Base-by-base conservation (phyloP, 108 stramenopile species). In the Ochromonas danica region DNA sequence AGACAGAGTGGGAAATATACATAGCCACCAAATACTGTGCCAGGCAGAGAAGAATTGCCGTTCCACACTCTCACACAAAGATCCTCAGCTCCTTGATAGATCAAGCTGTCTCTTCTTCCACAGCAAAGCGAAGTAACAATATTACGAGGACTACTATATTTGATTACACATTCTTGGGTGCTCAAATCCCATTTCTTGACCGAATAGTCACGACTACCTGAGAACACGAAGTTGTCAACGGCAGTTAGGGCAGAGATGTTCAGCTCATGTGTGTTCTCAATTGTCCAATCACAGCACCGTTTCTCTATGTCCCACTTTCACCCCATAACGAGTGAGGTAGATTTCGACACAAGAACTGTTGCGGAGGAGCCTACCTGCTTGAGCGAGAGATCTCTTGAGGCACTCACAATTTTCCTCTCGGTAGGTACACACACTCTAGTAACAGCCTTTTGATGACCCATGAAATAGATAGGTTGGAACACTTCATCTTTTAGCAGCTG, bases 121-220 rank as follows among this genome's bases (percentile, higher is more conserved):
- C 3, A 33, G 14, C 10, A 10, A 3, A 75, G 36, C 17, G n/a
- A 27, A 6, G 72, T 75, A 28, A 75, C 72, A 25, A 75, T 75
- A 25, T 75, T 75, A 27, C 72, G 72, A 75, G 72, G 72, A 42
- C 14, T 33, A 41, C 10, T 6, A 75, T 42, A 75, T 36, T 75
- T 33, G 28, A 33, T 33, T 3, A 60, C 40, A 33, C 27, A 38
- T 39, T 39, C 17, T 33, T 10, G 14, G 43, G 10, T 36, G 10
- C 31, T 42, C 36, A 75, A 6, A 75, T 75, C 72, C 72, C 72
- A 75, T 14, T 14, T 33, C 51, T 75, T 75, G n/a, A 75, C 72
- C 14, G 72, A 42, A 60, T 75, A 75, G 31, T 75, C 72, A 35
- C 72, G 3, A 36, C 72, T 75, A 35, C 72, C 72, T 41, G 72